phyloP scores from a whole-genome alignment of 2,329 filamentous ascomycete species.

The Penicillium sp. region DNA sequence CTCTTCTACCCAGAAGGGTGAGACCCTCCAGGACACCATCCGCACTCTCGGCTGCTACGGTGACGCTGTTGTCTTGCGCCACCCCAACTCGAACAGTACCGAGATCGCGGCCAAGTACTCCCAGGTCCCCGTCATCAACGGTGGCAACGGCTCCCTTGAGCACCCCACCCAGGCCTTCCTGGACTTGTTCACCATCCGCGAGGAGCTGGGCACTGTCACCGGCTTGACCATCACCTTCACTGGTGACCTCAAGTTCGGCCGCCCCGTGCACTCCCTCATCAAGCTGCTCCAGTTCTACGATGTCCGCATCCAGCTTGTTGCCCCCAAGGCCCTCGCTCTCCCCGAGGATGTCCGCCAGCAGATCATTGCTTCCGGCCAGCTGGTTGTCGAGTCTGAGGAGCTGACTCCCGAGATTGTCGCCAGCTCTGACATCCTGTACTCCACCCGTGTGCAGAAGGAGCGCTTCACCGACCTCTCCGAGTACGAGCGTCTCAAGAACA shows the following conservation, averaged over 20 bases:
- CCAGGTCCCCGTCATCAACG: constrained; percentile 88
- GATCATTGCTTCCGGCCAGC: constrained; percentile 64
- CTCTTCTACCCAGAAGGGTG: constrained; percentile 88
- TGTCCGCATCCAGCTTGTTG: constrained; percentile 83
- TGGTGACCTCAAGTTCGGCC: constrained; percentile 84
- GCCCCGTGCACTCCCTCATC: constrained; percentile 88
- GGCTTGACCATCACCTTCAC: constrained; percentile 93
- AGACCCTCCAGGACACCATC: constrained; percentile 85
- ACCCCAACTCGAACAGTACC: constrained; percentile 73
- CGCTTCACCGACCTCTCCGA: constrained; percentile 71
- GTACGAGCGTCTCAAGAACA: constrained; percentile 81
- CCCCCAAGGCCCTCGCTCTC: constrained; percentile 67
- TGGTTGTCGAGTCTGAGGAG: constrained; percentile 64
- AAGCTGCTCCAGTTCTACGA: constrained; percentile 94
- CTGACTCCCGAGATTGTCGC: constrained; percentile 81
- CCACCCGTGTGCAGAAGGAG: constrained; percentile 93
- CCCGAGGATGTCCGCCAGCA: constrained; percentile 65
- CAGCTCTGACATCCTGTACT: constrained; percentile 86
- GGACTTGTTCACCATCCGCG: constrained; percentile 95
- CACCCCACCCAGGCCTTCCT: constrained; percentile 97
- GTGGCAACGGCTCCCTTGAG: constrained; percentile 88
- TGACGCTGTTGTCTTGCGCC: constrained; percentile 90
- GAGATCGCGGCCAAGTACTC: constrained; percentile 78
- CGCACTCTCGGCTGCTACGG: constrained; percentile 89
- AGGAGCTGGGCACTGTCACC: constrained; percentile 91